Conservation (phyloP, 225 moss, liverwort and hornwort species). For the Thuidium tamariscinum region DNA sequence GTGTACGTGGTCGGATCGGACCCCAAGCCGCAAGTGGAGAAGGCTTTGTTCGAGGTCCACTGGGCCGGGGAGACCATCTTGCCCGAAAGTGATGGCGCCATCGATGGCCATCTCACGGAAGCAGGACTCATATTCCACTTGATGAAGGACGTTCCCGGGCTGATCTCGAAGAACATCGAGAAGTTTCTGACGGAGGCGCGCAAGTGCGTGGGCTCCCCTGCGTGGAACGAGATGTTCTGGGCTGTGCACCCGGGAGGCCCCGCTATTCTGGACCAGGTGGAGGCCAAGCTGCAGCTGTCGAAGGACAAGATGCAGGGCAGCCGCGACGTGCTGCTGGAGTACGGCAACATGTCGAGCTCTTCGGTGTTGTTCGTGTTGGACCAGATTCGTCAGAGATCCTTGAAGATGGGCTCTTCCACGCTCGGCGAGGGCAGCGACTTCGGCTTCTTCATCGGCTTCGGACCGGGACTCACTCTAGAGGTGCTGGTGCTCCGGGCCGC, state of each 20-base stretch:
- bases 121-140: neutral
- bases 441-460: constrained; percentile 19
- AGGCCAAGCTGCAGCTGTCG: neutral
- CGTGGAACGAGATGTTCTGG: neutral
- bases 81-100: neutral
- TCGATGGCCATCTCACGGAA: neutral
- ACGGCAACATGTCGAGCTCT: no score
- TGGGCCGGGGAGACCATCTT: neutral
- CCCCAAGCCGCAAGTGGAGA: neutral
- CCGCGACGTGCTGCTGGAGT: no score
- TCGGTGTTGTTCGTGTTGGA: neutral
- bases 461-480: constrained; percentile 1
- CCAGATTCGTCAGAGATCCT: neutral
- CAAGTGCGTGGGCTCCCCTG: neutral
- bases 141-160: neutral
- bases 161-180: neutral
- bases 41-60: neutral
- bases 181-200: neutral
- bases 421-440: constrained; percentile 29
- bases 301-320: neutral
- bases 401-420: neutral
- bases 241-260: neutral
- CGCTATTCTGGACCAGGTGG: neutral
- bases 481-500: constrained; percentile 13
- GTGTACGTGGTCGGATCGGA: neutral